Evolutionary conservation across 2,329 filamentous ascomycete genomes (phyloP), one percentile per base, ranked within the genome.

Genomic region (Phialocephala sp.): DNA sequence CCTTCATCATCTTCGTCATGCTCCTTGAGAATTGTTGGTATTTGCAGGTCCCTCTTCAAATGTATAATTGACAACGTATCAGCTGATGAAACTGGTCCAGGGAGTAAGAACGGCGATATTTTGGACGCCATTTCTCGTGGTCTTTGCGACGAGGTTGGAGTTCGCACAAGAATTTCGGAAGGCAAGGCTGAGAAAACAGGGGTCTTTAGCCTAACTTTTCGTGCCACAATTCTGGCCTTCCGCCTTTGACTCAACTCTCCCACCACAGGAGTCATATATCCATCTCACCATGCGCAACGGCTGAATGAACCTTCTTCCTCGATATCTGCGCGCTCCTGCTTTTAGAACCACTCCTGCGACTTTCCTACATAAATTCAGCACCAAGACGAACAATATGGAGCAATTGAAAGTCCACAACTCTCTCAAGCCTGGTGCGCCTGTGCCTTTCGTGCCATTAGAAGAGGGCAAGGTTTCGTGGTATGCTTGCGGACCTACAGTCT

Each of bases 41-140:
- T 84, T 69, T 94, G 88, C 68, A 90, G 90, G 78, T 98, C 94
- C 79, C 94, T 90, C 67, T 92, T 94, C 60, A 99, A 86, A 76
- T 97, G 92, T 65, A 97, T 84, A 68, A 98, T 90, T 32, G 93
- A 91, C 54, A 98, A 86, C 2, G 85, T 84, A 72, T 91, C 85
- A 24, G 87, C 80, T 12, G 84, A 81, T 4, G 94, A 89, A 22
- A 80, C 79, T 2, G 82, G 75, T 18, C 89, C 88, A 0, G 91
- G 89, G 61, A 91, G 86, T 45, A 98, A 84, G 72, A 99, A 98
- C 0, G 93, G 90, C 11, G 94, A 97, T n/a, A 59, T 65, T 45
- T 68, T 72, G 8, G 66, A 60, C 50, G 71, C 45, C 75, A 76
- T 76, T 20, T 63, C n/a, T 68, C 35, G 43, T 6, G 27, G 32